These are phyloP conservation scores for Pythium insidiosum DNA, from an alignment of 352 stramenopile genomes.

Conservation along the genomic window DNA sequence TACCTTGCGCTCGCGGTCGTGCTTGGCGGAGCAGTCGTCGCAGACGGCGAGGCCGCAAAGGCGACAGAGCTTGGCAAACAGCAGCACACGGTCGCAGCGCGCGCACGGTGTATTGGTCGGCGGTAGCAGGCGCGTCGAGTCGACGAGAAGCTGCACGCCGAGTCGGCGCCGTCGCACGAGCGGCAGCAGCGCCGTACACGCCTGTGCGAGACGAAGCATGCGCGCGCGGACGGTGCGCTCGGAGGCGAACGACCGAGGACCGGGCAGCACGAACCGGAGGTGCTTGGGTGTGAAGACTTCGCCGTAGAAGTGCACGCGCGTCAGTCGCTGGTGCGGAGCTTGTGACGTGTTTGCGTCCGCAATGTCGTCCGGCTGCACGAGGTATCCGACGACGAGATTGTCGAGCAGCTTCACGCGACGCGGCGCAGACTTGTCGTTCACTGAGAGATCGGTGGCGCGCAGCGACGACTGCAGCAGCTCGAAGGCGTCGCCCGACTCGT, in stretches of 20 bases:
- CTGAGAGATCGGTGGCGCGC: neutral
- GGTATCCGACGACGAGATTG: neutral
- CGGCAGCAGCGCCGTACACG: constrained; percentile 18
- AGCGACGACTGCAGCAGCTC: neutral
- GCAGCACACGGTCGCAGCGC: constrained; percentile 40
- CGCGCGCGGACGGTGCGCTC: neutral
- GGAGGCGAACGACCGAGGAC: neutral
- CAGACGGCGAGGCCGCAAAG: constrained; percentile 52
- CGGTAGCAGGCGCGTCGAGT: constrained; percentile 25
- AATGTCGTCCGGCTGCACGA: neutral
- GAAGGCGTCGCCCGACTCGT: constrained; percentile 6
- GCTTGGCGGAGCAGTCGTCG: constrained; percentile 23
- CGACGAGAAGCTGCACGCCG: constrained; percentile 36
- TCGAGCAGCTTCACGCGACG: neutral
- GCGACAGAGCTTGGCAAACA: constrained; percentile 29
- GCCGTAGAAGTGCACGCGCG: constrained; percentile 1
- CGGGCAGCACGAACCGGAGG: neutral
- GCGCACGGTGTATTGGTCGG: constrained; percentile 37
- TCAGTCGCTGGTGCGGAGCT: neutral
- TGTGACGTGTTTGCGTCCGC: neutral
- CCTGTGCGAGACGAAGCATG: constrained; percentile 4
- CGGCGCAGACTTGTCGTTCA: neutral
- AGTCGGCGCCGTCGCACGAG: constrained; percentile 52
- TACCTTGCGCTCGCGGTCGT: constrained; percentile 14
- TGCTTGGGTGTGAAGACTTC: neutral